phyloP scores from a whole-genome alignment of 129 eudicot species.

The Solidago caesia region DNA sequence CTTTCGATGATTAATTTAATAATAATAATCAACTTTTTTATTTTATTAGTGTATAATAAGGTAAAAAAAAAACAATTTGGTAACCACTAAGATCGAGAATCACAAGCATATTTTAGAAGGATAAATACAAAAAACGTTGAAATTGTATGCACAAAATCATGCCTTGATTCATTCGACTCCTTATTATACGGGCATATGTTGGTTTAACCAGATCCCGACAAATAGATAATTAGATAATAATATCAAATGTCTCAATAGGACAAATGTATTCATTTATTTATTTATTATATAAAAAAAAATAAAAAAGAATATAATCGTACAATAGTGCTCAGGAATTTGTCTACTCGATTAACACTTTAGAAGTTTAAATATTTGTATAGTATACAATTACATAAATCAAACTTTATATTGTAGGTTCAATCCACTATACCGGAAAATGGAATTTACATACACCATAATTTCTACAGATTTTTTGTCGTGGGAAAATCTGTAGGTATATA shows the following conservation, averaged over 20 bases:
- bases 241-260: conserved; percentile 16
- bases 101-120: conserved; percentile 18
- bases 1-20: background rate
- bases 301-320: background rate
- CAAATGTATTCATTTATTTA: conserved; percentile 14
- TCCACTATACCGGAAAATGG: background rate
- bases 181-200: conserved; percentile 33
- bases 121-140: conserved; percentile 28
- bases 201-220: conserved; percentile 37
- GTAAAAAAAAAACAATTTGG: conserved; percentile 29
- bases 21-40: background rate
- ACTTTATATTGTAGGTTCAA: background rate
- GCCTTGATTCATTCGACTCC: conserved; percentile 39
- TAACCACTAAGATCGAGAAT: conserved; percentile 36
- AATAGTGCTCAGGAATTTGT: conserved; percentile 19
- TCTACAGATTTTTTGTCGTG: no score
- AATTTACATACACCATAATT: no score
- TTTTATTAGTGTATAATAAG: conserved; percentile 31
- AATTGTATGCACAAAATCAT: conserved; percentile 28
- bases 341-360: background rate
- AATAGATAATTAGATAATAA: conserved; percentile 13
- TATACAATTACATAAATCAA: background rate
- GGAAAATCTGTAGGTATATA: no score
- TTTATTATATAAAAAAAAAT: background rate
- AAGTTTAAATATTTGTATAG: background rate